A percentile compares a stretch with the other conserved stretches of the same genome.
Conservation (phyloP, 345 rosid genomes). For the Trapa bicornis region DNA sequence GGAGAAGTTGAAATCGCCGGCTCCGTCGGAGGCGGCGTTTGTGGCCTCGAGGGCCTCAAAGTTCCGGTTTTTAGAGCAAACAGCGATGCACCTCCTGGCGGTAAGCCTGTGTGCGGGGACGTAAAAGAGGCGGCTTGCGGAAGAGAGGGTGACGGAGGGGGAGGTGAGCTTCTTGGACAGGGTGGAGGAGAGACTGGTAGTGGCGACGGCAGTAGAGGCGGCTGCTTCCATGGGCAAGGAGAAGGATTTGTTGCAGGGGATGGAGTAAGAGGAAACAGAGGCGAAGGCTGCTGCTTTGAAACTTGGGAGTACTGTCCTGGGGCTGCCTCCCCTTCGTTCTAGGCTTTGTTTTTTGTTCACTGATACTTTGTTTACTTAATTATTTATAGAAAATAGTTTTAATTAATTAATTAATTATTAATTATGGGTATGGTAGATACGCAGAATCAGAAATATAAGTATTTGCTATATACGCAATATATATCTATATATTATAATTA, state of each 20-base stretch:
- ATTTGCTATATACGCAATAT: no score
- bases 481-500: no score
- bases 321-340: background rate
- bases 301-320: background rate
- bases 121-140: slow-evolving; percentile 22
- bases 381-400: no score
- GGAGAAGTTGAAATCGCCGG: slow-evolving; percentile 13
- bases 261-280: background rate
- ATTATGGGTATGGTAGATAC: no score
- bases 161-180: slow-evolving; percentile 15
- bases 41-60: background rate
- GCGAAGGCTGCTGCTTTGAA: background rate
- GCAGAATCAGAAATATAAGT: no score
- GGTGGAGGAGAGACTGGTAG: slow-evolving; percentile 11
- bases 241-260: background rate
- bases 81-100: slow-evolving; percentile 5
- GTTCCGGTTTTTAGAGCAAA: slow-evolving; percentile 20
- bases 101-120: slow-evolving; percentile 19
- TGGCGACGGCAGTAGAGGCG: background rate
- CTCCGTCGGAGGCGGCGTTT: slow-evolving; percentile 9
- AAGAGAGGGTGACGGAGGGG: background rate
- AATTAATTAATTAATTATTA: no score
- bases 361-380: background rate
- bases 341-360: background rate
- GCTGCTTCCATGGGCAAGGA: slow-evolving; percentile 5